Base-by-base conservation (phyloP, 1,284 basidiomycete genomes). In the Cryptococcus maquisensis region DNA sequence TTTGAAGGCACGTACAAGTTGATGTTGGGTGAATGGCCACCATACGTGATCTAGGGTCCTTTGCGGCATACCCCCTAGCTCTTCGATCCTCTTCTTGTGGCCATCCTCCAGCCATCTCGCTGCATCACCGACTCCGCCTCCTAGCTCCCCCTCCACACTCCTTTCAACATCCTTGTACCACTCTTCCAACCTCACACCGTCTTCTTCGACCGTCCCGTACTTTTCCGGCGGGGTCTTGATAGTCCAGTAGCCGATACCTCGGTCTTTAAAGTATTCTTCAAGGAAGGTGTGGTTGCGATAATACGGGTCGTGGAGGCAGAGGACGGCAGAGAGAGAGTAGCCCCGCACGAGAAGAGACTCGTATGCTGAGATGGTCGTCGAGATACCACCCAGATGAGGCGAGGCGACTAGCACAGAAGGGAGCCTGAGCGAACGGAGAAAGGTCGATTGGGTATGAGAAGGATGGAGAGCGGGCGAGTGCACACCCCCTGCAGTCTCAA, bases 11-110 rank as follows among this genome's bases (percentile, higher is more conserved):
- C 67, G 63, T 45, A 74, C 72, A 44, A 76, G 45, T 1, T 84
- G 84, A 66, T 98, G 95, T 70, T 98, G 95, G 1, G 94, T 91
- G 71, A 98, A 98, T 0, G 95, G 95, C 92, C 93, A 98, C 95
- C 95, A 98, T 52, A 96, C 81, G 1, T 81, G 81, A 50, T 90
- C 81, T 47, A 88, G 77, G 0, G 92, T 86, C 28, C 94, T 82
- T 13, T 79, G 76, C 1, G 90, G 85, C 85, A 96, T 90, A 0
- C 85, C 83, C 43, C 83, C 80, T 3, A 98, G 81, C 43, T 88
- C 83, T 2, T 79, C 68, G 8, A 96, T 73, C 10, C 94, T 82
- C 32, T 72, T 64, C 0, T 69, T 56, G 72, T 98, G 94, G 23
- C 80, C 76, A 3, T 73, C 52, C 60, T 90, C 85, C 12, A 98